Percentiles rank a stretch among this genome's conserved stretches.
These are phyloP conservation scores for Xylaria multiplex DNA, from an alignment of 2,329 filamentous ascomycete genomes.

Conservation along the genomic window DNA sequence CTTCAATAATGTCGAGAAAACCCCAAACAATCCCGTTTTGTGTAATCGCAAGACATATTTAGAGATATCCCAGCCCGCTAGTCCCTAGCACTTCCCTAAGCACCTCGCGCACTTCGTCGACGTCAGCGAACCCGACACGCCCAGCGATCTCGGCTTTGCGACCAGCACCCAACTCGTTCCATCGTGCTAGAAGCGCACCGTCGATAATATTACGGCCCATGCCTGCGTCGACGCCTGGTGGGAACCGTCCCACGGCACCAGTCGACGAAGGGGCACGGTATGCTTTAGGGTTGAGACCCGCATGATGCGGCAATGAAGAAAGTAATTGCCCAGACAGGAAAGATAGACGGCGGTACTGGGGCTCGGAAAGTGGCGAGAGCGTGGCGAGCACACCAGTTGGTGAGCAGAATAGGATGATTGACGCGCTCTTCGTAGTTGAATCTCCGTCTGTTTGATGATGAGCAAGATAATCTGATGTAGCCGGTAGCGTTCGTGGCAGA, in stretches of 20 bases:
- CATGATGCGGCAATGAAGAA: slow-evolving; percentile 78
- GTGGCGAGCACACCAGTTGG: slow-evolving; percentile 80
- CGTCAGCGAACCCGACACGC: slow-evolving; percentile 73
- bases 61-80: slow-evolving; percentile 63
- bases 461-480: slow-evolving; percentile 47
- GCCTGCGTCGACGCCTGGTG: slow-evolving; percentile 65
- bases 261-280: slow-evolving; percentile 69
- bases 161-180: slow-evolving; percentile 78
- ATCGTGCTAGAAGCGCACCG: slow-evolving; percentile 77
- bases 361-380: slow-evolving; percentile 80
- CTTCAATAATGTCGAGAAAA: background rate
- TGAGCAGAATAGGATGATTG: slow-evolving; percentile 74
- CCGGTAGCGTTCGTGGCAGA: slow-evolving; percentile 72
- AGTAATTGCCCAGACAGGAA: slow-evolving; percentile 83
- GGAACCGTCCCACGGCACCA: slow-evolving; percentile 55
- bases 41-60: slow-evolving; percentile 16
- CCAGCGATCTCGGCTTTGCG: slow-evolving; percentile 77
- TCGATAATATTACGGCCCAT: slow-evolving; percentile 78
- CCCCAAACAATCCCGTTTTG: background rate
- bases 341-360: slow-evolving; percentile 83
- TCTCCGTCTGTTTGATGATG: slow-evolving; percentile 40
- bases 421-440: slow-evolving; percentile 50
- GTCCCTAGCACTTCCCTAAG: slow-evolving; percentile 64
- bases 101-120: slow-evolving; percentile 71
- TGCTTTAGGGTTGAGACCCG: slow-evolving; percentile 83